Conservation (phyloP, 306 rosid genomes). For the Mimosa bimucronata region DNA sequence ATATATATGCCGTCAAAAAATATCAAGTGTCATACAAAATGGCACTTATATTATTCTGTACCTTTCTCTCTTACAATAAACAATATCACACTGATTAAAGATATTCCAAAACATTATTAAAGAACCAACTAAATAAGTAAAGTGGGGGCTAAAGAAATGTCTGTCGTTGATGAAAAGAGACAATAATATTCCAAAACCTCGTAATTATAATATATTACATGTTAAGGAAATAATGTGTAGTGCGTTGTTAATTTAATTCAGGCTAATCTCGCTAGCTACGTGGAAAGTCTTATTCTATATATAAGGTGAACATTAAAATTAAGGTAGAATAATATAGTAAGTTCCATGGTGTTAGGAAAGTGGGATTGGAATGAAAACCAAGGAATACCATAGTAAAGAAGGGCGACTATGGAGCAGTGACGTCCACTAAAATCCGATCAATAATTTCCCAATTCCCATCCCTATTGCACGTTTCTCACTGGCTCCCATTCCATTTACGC, state of each 20-base stretch:
- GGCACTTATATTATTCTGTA: neutral
- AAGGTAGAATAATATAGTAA: neutral
- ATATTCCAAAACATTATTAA: too few species aligned
- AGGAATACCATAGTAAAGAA: neutral
- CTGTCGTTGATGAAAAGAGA: neutral
- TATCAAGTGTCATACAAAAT: neutral
- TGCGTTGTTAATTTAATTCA: neutral
- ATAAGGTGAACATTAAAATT: neutral
- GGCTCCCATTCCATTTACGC: constrained; percentile 26
- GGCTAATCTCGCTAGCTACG: neutral
- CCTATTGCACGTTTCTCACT: constrained; percentile 2
- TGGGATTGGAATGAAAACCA: too few species aligned
- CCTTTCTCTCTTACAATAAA: neutral
- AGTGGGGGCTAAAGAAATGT: neutral
- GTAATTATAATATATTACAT: neutral
- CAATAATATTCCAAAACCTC: neutral
- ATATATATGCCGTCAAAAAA: neutral
- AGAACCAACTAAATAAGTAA: neutral
- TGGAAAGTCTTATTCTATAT: neutral
- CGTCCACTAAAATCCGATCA: constrained; percentile 39
- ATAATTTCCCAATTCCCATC: neutral
- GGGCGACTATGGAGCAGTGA: constrained; percentile 12
- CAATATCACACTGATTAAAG: neutral
- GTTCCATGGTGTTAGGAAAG: neutral
- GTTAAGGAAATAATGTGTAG: neutral